Conservation (phyloP, 2,329 filamentous ascomycete species). For the Penicillium sp. region DNA sequence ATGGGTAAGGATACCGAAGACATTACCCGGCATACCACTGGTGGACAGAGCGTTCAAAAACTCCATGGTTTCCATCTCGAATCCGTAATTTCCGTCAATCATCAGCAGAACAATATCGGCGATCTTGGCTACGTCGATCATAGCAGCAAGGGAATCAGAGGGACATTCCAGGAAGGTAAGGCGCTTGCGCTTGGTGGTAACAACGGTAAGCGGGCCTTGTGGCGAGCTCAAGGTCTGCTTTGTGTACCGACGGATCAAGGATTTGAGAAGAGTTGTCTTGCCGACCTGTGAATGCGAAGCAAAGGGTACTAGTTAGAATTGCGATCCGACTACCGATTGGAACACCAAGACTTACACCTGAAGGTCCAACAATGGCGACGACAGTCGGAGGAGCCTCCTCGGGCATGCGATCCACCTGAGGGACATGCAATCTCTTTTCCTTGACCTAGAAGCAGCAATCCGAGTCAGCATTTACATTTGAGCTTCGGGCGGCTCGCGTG, state of each 20-base stretch:
- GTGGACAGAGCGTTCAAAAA: constrained; percentile 92
- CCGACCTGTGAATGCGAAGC: constrained; percentile 56
- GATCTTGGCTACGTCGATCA: constrained; percentile 97
- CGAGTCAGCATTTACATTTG: constrained; percentile 22
- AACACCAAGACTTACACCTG: constrained; percentile 65
- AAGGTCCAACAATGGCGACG: constrained; percentile 91
- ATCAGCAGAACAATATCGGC: constrained; percentile 96
- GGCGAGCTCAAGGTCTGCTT: constrained; percentile 93
- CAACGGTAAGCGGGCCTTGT: constrained; percentile 89
- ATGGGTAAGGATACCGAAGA: constrained; percentile 96
- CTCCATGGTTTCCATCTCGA: constrained; percentile 99
- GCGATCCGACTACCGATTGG: neutral
- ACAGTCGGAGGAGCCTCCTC: constrained; percentile 94
- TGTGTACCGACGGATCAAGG: constrained; percentile 87
- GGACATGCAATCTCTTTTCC: constrained; percentile 95
- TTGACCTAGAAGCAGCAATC: constrained; percentile 65
- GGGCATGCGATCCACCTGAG: constrained; percentile 90
- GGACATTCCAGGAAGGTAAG: constrained; percentile 96
- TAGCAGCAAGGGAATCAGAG: constrained; percentile 87
- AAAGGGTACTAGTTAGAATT: constrained; percentile 14
- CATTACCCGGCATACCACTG: constrained; percentile 97
- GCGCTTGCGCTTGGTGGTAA: constrained; percentile 92
- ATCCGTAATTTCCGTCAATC: constrained; percentile 98
- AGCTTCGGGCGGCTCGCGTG: constrained; percentile 5
- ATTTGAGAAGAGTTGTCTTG: constrained; percentile 95